Base-by-base conservation (phyloP, 805 yeast genomes). In the Pichia exigua region DNA sequence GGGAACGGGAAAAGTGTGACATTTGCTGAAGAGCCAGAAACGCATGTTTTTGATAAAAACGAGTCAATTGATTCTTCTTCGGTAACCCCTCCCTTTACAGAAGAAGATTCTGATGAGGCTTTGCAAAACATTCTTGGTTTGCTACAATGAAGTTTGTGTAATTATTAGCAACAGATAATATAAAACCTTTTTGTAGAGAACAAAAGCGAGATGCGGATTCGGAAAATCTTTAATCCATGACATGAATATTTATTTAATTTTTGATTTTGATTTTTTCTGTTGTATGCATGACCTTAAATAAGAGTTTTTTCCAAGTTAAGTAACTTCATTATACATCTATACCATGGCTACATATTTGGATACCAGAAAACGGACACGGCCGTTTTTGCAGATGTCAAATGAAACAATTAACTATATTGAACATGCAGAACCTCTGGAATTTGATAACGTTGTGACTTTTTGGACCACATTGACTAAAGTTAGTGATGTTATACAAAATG, bases 391-490 rank as follows among this genome's bases (percentile, higher is more conserved):
- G 55, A 56, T 67, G 18, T 65, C 69, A 11, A 59, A 35, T 35
- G 20, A 35, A 11, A 35, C 39, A 2, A 35, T 35, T 35, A 35
- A 35, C 20, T 35, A 35, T n/a, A 35, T 35, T 11, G 39, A n/a
- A 35, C 39, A 35, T 35, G 39, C 39, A 35, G 39, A 35, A n/a
- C 39, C 39, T 35, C 20, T 35, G 13, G 72, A 72, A 42, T 60
- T 73, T 40, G 73, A 71, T 49, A 70, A 69, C 47, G 70, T 73
- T 3, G 57, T 73, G 28, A 66, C 72, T 3, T 66, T 73, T 24
- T 72, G 76, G 74, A 69, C 74, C 11, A 73, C 75, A 2, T 47
- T 68, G 15, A 64, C 64, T 12, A 67, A 68, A 49, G 62, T 68
- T 1, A 60, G 67, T 24, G 65, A 62, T 44, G 60, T 61, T 45